Base-by-base conservation (phyloP, 1,284 basidiomycete genomes). In the Pseudomicrostroma phylloplanum region DNA sequence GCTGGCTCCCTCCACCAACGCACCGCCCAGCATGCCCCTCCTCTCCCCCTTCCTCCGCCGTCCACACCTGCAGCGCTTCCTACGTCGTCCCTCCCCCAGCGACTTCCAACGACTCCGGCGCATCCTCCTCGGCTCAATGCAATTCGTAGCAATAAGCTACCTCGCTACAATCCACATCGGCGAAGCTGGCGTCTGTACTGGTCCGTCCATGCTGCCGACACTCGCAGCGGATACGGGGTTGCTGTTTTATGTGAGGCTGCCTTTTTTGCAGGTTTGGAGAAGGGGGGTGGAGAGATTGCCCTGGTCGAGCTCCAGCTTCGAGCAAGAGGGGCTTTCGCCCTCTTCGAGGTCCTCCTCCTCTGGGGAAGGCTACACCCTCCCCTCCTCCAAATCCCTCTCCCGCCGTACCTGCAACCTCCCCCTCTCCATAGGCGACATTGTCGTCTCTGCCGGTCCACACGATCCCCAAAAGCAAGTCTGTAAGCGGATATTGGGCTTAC, bases 401-500 rank as follows among this genome's bases (percentile, higher is more conserved):
- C 30, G 30, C 4, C 6, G 21, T 2, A 54, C 51, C 4, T 54
- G 15, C 26, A 25, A 25, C 13, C 51, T 54, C 2, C 51, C 51
- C 13, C 57, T 78, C 23, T 62, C 55, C 36, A 46, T 76, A 9
- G 94, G 94, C 51, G 91, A 96, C 73, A 81, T 98, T 56, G 83
- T 96, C 61, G 87, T 88, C 12, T 83, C 89, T 48, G 82, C 83
- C 55, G 91, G 89, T 1, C 92, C 92, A 4, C 80, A 87, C 53
- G 84, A 88, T 68, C 89, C 89, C 0, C 80, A 81, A 0, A 84
- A 85, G 54, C 82, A 87, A 25, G 86, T 96, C 23, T 94, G 92
- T 81, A 98, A 98, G 82, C 86, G 94, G 48, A 83, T 98, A 15
- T 83, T 96, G 21, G 94, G 92, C 0, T 81, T 98, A 19, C 88